phyloP scores from a whole-genome alignment of 2,329 filamentous ascomycete species.

The Fusarium tanahbumbuense region DNA sequence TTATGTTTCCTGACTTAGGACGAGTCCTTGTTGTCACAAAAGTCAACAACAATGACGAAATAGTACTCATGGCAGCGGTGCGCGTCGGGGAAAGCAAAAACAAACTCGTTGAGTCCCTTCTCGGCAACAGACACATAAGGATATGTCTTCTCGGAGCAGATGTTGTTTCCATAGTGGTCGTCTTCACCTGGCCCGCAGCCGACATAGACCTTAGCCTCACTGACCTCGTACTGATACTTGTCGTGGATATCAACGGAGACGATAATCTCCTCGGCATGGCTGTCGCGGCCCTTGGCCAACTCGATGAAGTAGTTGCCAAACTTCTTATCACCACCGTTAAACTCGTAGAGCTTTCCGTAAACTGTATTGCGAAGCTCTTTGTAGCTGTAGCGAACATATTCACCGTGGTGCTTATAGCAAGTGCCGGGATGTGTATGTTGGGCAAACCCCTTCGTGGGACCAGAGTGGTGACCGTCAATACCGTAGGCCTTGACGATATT shows the following conservation, averaged over 20 bases:
- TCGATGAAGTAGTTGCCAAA: constrained; percentile 34
- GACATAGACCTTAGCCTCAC: constrained; percentile 5
- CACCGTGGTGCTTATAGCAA: constrained; percentile 31
- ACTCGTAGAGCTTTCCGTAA: constrained; percentile 15
- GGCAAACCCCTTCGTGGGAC: constrained; percentile 21
- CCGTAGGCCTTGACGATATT: constrained; percentile 24
- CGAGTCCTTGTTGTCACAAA: constrained; percentile 33
- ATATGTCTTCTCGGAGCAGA: constrained; percentile 13
- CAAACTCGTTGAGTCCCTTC: constrained; percentile 15
- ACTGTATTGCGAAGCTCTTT: constrained; percentile 31
- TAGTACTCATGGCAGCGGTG: constrained; percentile 43
- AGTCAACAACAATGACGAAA: constrained; percentile 42
- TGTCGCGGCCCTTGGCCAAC: constrained; percentile 24
- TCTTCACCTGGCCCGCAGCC: neutral
- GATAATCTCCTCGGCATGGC: constrained; percentile 18
- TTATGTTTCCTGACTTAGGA: constrained; percentile 2
- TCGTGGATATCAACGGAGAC: constrained; percentile 35
- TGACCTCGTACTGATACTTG: constrained; percentile 17
- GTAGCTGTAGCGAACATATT: constrained; percentile 27
- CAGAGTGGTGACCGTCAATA: constrained; percentile 9
- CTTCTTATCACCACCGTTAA: constrained; percentile 2
- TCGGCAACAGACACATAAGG: constrained; percentile 9
- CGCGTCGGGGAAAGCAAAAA: neutral
- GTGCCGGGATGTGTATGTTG: constrained; percentile 29
- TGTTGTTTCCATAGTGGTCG: neutral